phyloP scores from a whole-genome alignment of 139 green algal genomes.

The Marvania coccoides region DNA sequence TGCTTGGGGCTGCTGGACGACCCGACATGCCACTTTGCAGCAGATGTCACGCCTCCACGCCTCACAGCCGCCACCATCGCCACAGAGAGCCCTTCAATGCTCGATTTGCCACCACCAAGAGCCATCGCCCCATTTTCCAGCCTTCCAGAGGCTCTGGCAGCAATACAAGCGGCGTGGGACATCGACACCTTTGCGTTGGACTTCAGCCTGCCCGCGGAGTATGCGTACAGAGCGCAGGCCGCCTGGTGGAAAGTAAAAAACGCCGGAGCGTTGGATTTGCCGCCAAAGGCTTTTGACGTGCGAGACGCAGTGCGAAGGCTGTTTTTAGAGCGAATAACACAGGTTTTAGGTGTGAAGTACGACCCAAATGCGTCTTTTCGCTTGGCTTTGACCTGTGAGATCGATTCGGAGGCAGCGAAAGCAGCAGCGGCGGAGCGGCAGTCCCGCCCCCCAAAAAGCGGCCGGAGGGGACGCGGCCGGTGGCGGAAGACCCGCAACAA shows the following conservation, averaged over 20 bases:
- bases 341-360: not conserved
- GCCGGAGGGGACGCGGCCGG: not conserved
- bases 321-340: not conserved
- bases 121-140: not conserved
- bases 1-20: too few species aligned
- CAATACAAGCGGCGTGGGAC: not conserved
- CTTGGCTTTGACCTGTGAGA: not conserved
- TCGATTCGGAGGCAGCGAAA: not conserved
- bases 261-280: too few species aligned
- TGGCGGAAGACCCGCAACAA: not conserved
- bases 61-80: too few species aligned
- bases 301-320: not conserved
- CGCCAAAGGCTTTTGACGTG: not conserved
- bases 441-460: not conserved
- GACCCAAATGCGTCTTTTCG: not conserved
- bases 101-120: too few species aligned
- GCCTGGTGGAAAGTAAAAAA: too few species aligned
- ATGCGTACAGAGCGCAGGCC: not conserved
- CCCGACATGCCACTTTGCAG: not conserved
- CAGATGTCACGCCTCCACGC: not conserved
- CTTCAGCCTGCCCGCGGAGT: not conserved
- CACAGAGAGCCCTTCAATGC: too few species aligned
- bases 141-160: not conserved
- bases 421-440: not conserved
- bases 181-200: not conserved